phyloP scores from a whole-genome alignment of 2,329 filamentous ascomycete genomes.

The Tolypocladium pustulatum region DNA sequence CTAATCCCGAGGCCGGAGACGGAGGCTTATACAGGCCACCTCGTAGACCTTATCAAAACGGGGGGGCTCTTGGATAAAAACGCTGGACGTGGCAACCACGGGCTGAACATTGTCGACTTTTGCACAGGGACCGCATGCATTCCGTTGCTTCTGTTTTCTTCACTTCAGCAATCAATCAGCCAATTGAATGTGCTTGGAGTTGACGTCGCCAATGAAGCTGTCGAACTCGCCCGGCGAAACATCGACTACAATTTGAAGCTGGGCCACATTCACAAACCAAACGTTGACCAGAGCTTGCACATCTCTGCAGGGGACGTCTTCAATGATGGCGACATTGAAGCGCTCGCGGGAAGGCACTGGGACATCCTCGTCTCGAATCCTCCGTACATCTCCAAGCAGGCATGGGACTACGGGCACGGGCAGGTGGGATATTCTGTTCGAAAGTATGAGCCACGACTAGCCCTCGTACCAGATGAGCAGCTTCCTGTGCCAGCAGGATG shows the following conservation, averaged over 20 bases:
- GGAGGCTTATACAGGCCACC: constrained; percentile 52
- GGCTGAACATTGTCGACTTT: constrained; percentile 64
- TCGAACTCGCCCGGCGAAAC: constrained; percentile 58
- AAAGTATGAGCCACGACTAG: constrained; percentile 68
- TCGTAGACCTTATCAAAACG: constrained; percentile 35
- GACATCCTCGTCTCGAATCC: constrained; percentile 81
- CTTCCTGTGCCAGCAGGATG: constrained; percentile 20
- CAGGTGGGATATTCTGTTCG: constrained; percentile 63
- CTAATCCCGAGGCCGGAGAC: constrained; percentile 78
- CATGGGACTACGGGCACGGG: constrained; percentile 26
- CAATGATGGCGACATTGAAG: constrained; percentile 23
- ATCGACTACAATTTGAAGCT: constrained; percentile 34
- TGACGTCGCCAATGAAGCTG: constrained; percentile 59
- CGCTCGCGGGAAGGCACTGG: constrained; percentile 16
- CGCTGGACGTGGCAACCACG: constrained; percentile 4
- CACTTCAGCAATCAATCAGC: constrained; percentile 35
- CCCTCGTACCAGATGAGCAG: constrained; percentile 50
- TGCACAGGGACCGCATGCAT: constrained; percentile 93
- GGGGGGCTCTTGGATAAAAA: constrained; percentile 4
- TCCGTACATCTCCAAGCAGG: constrained; percentile 66
- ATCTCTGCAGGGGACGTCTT: constrained; percentile 44
- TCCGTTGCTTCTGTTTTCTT: constrained; percentile 60
- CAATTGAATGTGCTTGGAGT: constrained; percentile 51
- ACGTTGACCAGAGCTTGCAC: constrained; percentile 17
- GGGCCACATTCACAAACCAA: constrained; percentile 11